Conservation (phyloP, 169 alveolate species). For the Plasmodium fragile region DNA sequence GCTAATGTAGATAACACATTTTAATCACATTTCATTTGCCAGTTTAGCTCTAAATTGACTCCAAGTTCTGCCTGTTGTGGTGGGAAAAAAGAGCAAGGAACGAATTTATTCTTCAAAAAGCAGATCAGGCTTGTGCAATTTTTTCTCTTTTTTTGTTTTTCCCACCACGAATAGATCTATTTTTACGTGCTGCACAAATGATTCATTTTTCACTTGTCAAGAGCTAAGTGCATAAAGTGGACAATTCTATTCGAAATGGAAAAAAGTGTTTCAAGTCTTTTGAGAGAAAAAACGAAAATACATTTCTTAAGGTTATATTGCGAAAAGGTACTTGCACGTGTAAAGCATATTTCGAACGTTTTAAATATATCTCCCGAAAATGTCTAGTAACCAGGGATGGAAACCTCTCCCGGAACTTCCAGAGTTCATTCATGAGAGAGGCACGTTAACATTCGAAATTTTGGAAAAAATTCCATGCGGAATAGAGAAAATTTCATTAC, state of each 20-base stretch:
- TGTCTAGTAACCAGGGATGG: neutral
- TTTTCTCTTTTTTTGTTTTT: slow-evolving; percentile 14
- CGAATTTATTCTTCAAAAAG: slow-evolving; percentile 20
- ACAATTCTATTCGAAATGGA: neutral
- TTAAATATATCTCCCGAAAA: neutral
- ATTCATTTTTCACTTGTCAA: neutral
- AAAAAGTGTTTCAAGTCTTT: neutral
- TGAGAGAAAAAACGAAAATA: neutral
- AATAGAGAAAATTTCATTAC: neutral
- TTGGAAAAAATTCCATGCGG: neutral
- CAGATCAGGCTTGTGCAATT: neutral
- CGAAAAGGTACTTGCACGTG: neutral
- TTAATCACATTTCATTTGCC: neutral
- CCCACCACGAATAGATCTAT: neutral
- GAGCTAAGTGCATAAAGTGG: neutral
- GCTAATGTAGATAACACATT: neutral
- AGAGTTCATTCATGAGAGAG: neutral
- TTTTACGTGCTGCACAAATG: neutral
- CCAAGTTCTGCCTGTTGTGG: slow-evolving; percentile 10
- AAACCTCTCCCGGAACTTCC: neutral
- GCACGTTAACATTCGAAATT: neutral
- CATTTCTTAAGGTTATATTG: neutral
- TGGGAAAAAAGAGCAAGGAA: slow-evolving; percentile 27
- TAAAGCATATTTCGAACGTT: neutral
- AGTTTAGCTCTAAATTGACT: slow-evolving; percentile 13